phyloP scores from a whole-genome alignment of 148 eudicot species.

The Tetragonia tetragonoides region DNA sequence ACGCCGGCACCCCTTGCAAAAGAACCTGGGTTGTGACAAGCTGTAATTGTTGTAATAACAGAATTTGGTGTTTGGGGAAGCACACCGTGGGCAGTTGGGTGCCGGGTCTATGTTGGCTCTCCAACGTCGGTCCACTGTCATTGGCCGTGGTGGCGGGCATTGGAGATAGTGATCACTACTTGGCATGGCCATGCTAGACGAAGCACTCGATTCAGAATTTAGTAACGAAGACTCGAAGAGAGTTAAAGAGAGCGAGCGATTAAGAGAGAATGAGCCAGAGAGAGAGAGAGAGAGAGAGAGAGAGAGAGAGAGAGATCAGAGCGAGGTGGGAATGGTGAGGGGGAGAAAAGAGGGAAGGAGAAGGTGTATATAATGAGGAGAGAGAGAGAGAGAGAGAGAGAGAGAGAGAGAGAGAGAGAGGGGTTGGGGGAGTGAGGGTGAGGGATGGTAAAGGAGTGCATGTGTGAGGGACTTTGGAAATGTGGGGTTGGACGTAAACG shows the following conservation, averaged over 20 bases:
- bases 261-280: neutral
- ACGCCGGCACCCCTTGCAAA: constrained; percentile 45
- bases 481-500: constrained; percentile 33
- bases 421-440: neutral
- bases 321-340: neutral
- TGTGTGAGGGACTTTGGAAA: constrained; percentile 21
- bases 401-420: neutral
- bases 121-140: constrained; percentile 32
- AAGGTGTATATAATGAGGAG: constrained; percentile 16
- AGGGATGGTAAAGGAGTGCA: constrained; percentile 15
- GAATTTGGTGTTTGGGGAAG: constrained; percentile 41
- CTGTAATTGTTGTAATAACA: constrained; percentile 53
- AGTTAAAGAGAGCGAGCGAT: neutral
- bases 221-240: neutral
- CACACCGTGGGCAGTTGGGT: constrained; percentile 43
- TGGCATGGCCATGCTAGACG: neutral
- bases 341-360: neutral
- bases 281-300: neutral
- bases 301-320: neutral
- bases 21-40: constrained; percentile 42
- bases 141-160: constrained; percentile 20
- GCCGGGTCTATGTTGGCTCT: constrained; percentile 30
- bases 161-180: constrained; percentile 17
- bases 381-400: neutral
- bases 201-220: neutral